Percentiles rank a stretch among this genome's conserved stretches.
phyloP scores from a whole-genome alignment of 169 alveolate genomes.

The Eimeria tenella region DNA sequence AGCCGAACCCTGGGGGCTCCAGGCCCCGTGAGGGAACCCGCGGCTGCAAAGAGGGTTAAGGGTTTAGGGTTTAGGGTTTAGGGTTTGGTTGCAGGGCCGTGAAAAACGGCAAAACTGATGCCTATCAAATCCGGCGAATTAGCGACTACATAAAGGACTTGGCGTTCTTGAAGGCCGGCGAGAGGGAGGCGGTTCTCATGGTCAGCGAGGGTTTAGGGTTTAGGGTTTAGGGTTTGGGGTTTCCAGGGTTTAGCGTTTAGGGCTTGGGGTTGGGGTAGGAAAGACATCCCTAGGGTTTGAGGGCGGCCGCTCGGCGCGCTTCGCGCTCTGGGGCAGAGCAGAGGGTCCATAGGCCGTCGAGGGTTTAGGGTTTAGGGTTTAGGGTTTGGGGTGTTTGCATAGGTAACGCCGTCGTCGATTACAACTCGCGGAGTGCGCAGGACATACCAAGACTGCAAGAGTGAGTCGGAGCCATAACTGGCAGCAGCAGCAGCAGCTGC shows the following conservation, averaged over 20 bases:
- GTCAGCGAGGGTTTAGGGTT: slow-evolving; percentile 54
- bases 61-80: slow-evolving; percentile 39
- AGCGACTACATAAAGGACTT: slow-evolving; percentile 61
- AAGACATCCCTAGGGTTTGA: neutral
- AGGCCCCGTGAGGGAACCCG: neutral
- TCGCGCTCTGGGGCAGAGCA: neutral
- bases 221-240: slow-evolving; percentile 34
- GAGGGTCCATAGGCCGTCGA: neutral
- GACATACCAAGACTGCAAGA: neutral
- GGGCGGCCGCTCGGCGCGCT: neutral
- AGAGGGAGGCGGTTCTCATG: slow-evolving; percentile 69
- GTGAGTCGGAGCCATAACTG: neutral
- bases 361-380: neutral
- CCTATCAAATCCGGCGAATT: slow-evolving; percentile 32
- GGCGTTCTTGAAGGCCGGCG: slow-evolving; percentile 6
- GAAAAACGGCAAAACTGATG: slow-evolving; percentile 46
- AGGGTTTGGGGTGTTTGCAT: neutral
- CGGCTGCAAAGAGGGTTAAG: neutral
- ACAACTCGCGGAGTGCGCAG: slow-evolving; percentile 39
- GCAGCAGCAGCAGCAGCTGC: neutral
- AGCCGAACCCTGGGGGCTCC: no score
- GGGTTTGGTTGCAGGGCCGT: slow-evolving; percentile 58
- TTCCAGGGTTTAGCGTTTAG: neutral
- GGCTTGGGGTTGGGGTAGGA: neutral
- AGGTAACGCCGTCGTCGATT: slow-evolving; percentile 9